A percentile compares a stretch with the other conserved stretches of the same genome.
These are phyloP conservation scores for Noccaea bulbosa DNA, from an alignment of 345 rosid genomes.

Conservation along the genomic window DNA sequence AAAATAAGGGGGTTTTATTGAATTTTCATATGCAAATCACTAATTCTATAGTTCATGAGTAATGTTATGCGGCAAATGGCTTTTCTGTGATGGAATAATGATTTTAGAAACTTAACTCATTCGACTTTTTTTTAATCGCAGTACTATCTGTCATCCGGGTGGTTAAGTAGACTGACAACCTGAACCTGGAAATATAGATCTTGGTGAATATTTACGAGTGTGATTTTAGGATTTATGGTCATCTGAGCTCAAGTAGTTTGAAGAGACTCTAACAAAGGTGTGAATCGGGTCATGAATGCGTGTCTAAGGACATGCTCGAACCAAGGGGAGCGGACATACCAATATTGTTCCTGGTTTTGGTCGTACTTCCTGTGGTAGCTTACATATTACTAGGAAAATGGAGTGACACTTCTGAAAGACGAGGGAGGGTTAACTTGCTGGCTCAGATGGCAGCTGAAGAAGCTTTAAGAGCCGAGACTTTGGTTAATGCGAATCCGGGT, in stretches of 20 bases:
- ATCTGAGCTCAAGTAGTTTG: conserved; percentile 44
- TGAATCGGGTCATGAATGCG: conserved; percentile 72
- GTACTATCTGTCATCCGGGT: conserved; percentile 27
- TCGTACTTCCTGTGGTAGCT: conserved; percentile 79
- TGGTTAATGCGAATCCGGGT: conserved; percentile 26
- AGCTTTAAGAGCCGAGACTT: conserved; percentile 60
- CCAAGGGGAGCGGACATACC: conserved; percentile 92
- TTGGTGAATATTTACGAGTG: conserved; percentile 7
- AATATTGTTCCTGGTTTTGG: conserved; percentile 73
- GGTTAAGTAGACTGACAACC: not conserved
- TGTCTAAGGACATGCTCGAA: conserved; percentile 84
- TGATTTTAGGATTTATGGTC: conserved; percentile 30
- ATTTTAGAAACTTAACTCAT: not conserved
- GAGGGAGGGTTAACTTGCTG: conserved; percentile 63
- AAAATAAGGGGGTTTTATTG: not conserved
- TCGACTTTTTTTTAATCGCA: conserved; percentile 26
- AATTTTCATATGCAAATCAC: not conserved
- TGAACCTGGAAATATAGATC: conserved; percentile 27
- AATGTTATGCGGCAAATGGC: not conserved
- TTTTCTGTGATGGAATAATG: not conserved
- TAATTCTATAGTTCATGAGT: not conserved
- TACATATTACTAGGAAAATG: conserved; percentile 83
- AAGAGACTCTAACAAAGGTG: conserved; percentile 38
- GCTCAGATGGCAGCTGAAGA: conserved; percentile 83
- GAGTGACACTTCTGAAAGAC: conserved; percentile 71